Conservation (phyloP, 2,329 filamentous ascomycete genomes). For the Volutella citrinella region DNA sequence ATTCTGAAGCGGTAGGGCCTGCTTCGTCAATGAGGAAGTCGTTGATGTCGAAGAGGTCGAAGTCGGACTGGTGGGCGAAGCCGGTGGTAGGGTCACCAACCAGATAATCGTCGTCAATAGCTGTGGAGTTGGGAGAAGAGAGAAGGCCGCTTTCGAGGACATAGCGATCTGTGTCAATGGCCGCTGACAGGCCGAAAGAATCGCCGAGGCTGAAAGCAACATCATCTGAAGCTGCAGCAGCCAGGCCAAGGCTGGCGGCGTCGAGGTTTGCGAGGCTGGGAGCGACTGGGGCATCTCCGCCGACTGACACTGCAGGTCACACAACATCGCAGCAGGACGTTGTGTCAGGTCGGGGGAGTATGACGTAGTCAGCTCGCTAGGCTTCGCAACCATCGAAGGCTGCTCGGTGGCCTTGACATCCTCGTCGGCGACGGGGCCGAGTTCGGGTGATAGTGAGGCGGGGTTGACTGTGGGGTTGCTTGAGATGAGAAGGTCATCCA, state of each 20-base stretch:
- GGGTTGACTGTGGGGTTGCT: constrained; percentile 55
- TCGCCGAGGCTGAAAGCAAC: constrained; percentile 65
- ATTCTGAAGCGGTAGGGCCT: constrained; percentile 42
- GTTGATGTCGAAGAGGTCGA: constrained; percentile 50
- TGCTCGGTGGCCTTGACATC: constrained; percentile 27
- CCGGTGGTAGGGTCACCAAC: constrained; percentile 55
- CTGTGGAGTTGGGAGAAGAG: constrained; percentile 66
- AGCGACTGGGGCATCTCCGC: constrained; percentile 54
- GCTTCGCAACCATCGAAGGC: constrained; percentile 17
- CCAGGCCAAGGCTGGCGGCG: constrained; percentile 39
- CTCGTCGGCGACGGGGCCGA: constrained; percentile 49
- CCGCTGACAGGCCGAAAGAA: constrained; percentile 66
- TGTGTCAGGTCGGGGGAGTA: constrained; percentile 89
- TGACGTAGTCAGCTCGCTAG: constrained; percentile 26
- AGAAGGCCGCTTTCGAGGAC: constrained; percentile 74
- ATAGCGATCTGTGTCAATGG: constrained; percentile 71
- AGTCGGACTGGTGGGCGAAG: constrained; percentile 38
- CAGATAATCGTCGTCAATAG: constrained; percentile 66
- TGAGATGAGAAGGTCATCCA: constrained; percentile 42
- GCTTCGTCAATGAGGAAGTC: constrained; percentile 55
- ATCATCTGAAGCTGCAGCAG: constrained; percentile 56
- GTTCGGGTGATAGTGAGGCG: constrained; percentile 57
- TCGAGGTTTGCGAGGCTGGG: constrained; percentile 40
- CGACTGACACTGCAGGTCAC: constrained; percentile 99
- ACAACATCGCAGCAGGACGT: constrained; percentile 99